Evolutionary conservation across 2,329 filamentous ascomycete species (phyloP), one percentile per base, ranked within the genome.

Genomic region (Penicillium sp.): DNA sequence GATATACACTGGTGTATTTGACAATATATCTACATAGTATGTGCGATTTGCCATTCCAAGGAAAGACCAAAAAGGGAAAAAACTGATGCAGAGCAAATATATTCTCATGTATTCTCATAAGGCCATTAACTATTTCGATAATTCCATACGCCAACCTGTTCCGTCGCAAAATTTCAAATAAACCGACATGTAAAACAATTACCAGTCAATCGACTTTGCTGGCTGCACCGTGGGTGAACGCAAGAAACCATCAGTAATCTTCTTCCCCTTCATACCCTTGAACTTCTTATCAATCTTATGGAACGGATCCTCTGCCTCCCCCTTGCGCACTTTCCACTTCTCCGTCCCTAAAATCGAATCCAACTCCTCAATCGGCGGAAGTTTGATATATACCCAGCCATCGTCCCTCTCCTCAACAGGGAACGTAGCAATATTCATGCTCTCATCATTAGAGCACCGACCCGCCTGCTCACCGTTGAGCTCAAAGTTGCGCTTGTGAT

Each of bases 401-500:
- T 94, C 90, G 0, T 80, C 81, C 11, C 90, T 78, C 69, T 88
- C 88, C 72, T 96, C 89, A 5, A 85, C 85, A 0, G 83, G 82
- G 72, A 96, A 96, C 0, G 88, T 92, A 4, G 91, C 90, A 66
- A 96, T 92, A 63, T 87, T 91, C 61, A 94, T 80, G 19, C 80
- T 80, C 33, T 82, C 80, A 71, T 96, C 91, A 69, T 88, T 93
- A 50, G 82, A 84, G 75, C 91, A 95, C 17, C 82, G 80, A 1
- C 91, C 90, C 0, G 84, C 82, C 48, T 84, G 77, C 30, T 80
- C 77, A 40, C 86, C 86, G 37, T 80, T 81, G 41, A 96, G 84
- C 68, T 90, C 85, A 72, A 88, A 96, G 76, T 96, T 96, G 62
- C 90, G 86, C 78, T 96, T 96, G 78, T 96, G 91, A 73, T 88